phyloP scores from a whole-genome alignment of 176 grass and related monocot genomes.

The Luzula sylvatica region DNA sequence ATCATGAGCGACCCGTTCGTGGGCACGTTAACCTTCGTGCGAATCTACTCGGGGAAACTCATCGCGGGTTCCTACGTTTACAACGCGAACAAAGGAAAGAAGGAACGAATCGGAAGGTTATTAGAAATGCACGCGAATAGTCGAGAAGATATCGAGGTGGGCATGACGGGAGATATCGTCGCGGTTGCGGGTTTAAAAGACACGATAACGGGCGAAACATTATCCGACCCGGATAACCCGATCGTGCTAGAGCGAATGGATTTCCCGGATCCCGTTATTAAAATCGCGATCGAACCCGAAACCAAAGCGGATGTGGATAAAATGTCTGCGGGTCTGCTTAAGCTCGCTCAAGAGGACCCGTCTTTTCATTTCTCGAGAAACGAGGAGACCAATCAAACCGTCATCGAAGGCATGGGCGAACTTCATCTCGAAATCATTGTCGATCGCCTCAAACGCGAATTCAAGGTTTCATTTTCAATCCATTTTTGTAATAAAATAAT shows the following conservation, averaged over 20 bases:
- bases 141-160: constrained; percentile 76
- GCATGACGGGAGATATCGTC: constrained; percentile 84
- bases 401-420: constrained; percentile 99
- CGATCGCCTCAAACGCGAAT: constrained; percentile 83
- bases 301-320: constrained; percentile 98
- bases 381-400: constrained; percentile 96
- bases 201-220: constrained; percentile 93
- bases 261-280: constrained; percentile 97
- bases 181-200: constrained; percentile 93
- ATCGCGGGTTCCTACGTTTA: constrained; percentile 75
- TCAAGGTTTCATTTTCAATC: constrained; percentile 50
- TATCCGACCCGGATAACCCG: constrained; percentile 61
- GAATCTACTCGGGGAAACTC: constrained; percentile 86
- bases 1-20: constrained; percentile 97
- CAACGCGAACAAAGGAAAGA: constrained; percentile 95
- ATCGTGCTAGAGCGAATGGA: constrained; percentile 97
- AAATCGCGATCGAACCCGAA: constrained; percentile 98
- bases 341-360: constrained; percentile 93
- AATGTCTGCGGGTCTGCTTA: constrained; percentile 79
- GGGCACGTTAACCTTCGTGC: constrained; percentile 87
- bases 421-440: constrained; percentile 98
- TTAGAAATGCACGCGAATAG: constrained; percentile 99
- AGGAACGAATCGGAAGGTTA: constrained; percentile 91
- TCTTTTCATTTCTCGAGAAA: constrained; percentile 99
- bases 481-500: background rate